Base-by-base conservation (phyloP, 2,329 filamentous ascomycete species). In the Aureobasidium namibiae region DNA sequence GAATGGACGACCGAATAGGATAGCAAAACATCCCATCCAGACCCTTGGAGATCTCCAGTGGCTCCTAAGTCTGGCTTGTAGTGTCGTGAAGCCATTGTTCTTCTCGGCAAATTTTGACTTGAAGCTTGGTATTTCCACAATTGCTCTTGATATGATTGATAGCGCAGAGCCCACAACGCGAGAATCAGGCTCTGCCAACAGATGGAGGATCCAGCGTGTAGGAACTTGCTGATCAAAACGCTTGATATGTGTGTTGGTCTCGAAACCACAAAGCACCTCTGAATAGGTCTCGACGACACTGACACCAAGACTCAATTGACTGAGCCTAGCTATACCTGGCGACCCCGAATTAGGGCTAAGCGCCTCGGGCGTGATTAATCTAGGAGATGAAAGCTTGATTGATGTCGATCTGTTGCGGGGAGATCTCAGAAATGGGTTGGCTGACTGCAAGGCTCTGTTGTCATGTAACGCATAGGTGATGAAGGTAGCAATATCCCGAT, bases 151-250 rank as follows among this genome's bases (percentile, higher is more conserved):
- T 24, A 99, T 76, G 56, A 99, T 92, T 67, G 88, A 92, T 65
- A 85, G 82, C 14, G 89, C 90, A 54, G 91, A 82, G 14, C 91
- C 80, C 11, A 96, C 87, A 23, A 95, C 86, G 64, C 91, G 87
- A 6, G 89, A 81, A 61, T 97, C 89, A 62, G 89, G 84, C 69
- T 96, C 92, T 8, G 90, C 90, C 53, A 97, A 80, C 14, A 99
- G 82, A 72, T 96, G 95, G 14, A 99, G 76, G 4, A 73, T 64
- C 70, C 69, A 72, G 81, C 96, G 96, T 66, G 95, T 96, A 23
- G 92, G 96, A 9, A 99, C 92, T 1, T 92, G 95, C 68, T 88
- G 89, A 5, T 91, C 90, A 76, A 99, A 97, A 66, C 91, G 94
- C 68, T 86, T 84, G 59, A 96, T 88, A 62, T 87, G 85, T 14